Base-by-base conservation (phyloP, 306 rosid genomes). In the Prunus padus region DNA sequence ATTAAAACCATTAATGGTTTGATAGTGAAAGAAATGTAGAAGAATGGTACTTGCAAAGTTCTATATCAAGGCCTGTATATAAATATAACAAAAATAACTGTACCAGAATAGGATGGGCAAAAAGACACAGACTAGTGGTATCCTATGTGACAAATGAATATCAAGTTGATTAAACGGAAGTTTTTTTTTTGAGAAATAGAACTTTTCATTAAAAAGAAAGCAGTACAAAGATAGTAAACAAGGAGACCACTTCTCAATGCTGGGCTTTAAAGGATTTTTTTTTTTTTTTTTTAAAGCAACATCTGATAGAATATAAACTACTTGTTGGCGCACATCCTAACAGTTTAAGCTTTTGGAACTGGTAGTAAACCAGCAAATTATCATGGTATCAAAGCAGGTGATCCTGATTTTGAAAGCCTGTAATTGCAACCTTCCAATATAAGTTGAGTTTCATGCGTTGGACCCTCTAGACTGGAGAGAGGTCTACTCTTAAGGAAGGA, bases 361-460 rank as follows among this genome's bases (percentile, higher is more conserved):
- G 42, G 42, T n/a, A 45, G 18, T 50, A 31, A 69, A 50, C 56
- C 25, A 68, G 26, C 22, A 67, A 46, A 67, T 46, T 49, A 8
- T 16, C 3, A 16, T 3, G 20, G 69, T 65, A 65, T 55, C 13
- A 64, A 23, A 64, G 28, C n/a, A 28, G 11, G 7, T 55, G 37
- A 71, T 22, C 37, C 5, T 22, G 15, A 54, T 37, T 71, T 25
- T 3, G 15, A 37, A 40, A 37, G 44, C 52, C 15, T 37, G 54
- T 37, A 71, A n/a, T 67, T 47, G 55, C 18, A n/a, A 70, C 65
- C 76, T 55, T 37, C 65, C 45, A 72, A 42, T 5, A 42, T 4
- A 44, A 8, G 16, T 60, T 18, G 45, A 23, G 28, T 44, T 57
- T 40, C 52, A 71, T 9, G 3, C 37, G 40, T 40, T 22, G 76